phyloP scores from a whole-genome alignment of 1,284 basidiomycete genomes.

The Malassezia furfur region DNA sequence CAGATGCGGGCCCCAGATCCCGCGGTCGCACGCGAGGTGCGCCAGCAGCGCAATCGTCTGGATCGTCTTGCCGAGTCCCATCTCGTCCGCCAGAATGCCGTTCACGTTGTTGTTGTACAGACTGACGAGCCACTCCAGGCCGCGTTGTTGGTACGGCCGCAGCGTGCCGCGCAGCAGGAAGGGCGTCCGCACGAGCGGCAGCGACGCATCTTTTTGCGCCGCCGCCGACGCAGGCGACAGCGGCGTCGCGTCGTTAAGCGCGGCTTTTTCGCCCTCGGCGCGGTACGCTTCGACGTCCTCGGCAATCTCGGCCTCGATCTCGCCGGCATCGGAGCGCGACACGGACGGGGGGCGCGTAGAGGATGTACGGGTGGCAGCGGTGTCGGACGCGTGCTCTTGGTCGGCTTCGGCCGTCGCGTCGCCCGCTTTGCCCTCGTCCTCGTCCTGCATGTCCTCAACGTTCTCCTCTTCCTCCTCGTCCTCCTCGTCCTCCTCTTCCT shows the following conservation, averaged over 20 bases:
- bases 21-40: slow-evolving; percentile 83
- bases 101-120: slow-evolving; percentile 78
- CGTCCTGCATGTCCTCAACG: neutral
- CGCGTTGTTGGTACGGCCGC: slow-evolving; percentile 86
- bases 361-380: too few species aligned
- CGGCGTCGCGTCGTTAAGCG: neutral
- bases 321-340: too few species aligned
- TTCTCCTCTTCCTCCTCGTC: neutral
- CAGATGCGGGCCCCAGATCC: slow-evolving; percentile 93
- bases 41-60: slow-evolving; percentile 87
- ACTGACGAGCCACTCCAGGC: slow-evolving; percentile 87
- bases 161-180: slow-evolving; percentile 75
- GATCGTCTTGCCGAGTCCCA: slow-evolving; percentile 73
- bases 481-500: neutral
- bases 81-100: slow-evolving; percentile 68
- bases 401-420: too few species aligned
- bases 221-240: neutral
- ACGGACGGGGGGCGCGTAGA: too few species aligned
- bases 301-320: too few species aligned
- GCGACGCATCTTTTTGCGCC: slow-evolving; percentile 1
- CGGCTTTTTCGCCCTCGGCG: too few species aligned
- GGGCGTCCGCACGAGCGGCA: slow-evolving; percentile 11
- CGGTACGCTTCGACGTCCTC: too few species aligned
- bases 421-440: neutral
- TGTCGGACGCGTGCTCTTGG: too few species aligned